Percentiles rank a stretch among this genome's conserved stretches.
phyloP scores from a whole-genome alignment of 2,329 filamentous ascomycete species.

The Xylaria sp. region DNA sequence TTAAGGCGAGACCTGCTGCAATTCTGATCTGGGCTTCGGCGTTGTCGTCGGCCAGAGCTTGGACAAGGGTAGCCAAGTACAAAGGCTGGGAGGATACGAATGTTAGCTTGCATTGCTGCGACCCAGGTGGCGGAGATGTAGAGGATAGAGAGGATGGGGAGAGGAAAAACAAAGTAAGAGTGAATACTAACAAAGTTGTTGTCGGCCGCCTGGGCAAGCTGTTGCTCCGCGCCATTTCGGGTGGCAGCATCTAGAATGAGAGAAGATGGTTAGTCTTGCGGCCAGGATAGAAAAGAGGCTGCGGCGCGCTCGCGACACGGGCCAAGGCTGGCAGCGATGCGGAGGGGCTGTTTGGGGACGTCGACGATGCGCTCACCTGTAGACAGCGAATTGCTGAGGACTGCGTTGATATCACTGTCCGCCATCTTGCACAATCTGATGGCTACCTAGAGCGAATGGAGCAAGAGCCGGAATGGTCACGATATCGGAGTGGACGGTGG shows the following conservation, averaged over 20 bases:
- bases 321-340: constrained; percentile 1
- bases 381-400: constrained; percentile 94
- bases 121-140: constrained; percentile 6
- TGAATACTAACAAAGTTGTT: constrained; percentile 75
- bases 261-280: constrained; percentile 33
- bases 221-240: constrained; percentile 88
- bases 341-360: constrained; percentile 14
- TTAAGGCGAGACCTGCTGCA: constrained; percentile 91
- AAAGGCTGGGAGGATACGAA: constrained; percentile 51
- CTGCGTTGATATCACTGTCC: constrained; percentile 84
- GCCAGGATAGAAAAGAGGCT: constrained; percentile 1
- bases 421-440: constrained; percentile 49
- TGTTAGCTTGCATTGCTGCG: constrained; percentile 14
- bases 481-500: background rate
- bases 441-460: constrained; percentile 12
- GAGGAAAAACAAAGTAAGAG: background rate
- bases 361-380: constrained; percentile 60
- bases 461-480: constrained; percentile 18
- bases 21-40: constrained; percentile 79
- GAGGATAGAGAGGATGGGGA: background rate
- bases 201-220: constrained; percentile 87
- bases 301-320: constrained; percentile 7
- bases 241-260: constrained; percentile 68
- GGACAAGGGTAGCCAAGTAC: constrained; percentile 88
- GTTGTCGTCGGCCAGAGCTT: constrained; percentile 88